Conservation (phyloP, 495 filamentous ascomycete genomes). For the Podospora pseudocomata region DNA sequence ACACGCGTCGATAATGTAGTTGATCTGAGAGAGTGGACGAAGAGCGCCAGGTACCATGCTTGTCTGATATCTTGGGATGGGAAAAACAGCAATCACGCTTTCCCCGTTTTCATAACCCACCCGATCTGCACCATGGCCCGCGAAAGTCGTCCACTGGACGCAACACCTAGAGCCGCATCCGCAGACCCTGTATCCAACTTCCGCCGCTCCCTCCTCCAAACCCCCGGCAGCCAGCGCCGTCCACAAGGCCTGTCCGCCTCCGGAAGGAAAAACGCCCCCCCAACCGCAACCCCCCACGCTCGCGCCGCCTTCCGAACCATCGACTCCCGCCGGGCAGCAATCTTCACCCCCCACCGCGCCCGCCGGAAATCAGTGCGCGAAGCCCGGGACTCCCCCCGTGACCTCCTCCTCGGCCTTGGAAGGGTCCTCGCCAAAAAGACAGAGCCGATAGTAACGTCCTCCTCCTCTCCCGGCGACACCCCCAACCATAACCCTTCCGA, state of each 20-base stretch:
- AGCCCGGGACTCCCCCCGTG: constrained; percentile 72
- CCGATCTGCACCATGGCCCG: constrained; percentile 19
- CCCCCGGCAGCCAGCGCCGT: constrained; percentile 26
- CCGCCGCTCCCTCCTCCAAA: constrained; percentile 28
- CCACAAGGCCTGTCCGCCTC: constrained; percentile 35
- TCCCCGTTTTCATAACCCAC: not conserved
- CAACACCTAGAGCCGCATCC: constrained; percentile 36
- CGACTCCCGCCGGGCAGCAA: constrained; percentile 67
- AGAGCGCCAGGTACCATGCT: not conserved
- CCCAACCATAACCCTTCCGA: not conserved
- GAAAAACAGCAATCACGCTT: not conserved
- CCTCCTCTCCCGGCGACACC: constrained; percentile 42
- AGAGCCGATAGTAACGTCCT: constrained; percentile 52
- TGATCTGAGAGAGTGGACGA: not conserved
- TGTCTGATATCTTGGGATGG: not conserved
- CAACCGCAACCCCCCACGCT: constrained; percentile 62
- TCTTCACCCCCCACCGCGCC: constrained; percentile 62
- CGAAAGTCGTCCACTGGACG: constrained; percentile 25
- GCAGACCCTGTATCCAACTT: constrained; percentile 27
- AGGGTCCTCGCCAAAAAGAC: constrained; percentile 61
- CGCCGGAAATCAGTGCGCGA: constrained; percentile 62
- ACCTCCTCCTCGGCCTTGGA: constrained; percentile 64
- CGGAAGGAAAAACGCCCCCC: constrained; percentile 31
- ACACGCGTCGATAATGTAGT: not conserved
- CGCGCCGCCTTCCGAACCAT: constrained; percentile 61